Evolutionary conservation across 371 early-diverging fungal species (phyloP), one percentile per base, ranked within the genome.

Genomic region (Conidiobolus incongruus): DNA sequence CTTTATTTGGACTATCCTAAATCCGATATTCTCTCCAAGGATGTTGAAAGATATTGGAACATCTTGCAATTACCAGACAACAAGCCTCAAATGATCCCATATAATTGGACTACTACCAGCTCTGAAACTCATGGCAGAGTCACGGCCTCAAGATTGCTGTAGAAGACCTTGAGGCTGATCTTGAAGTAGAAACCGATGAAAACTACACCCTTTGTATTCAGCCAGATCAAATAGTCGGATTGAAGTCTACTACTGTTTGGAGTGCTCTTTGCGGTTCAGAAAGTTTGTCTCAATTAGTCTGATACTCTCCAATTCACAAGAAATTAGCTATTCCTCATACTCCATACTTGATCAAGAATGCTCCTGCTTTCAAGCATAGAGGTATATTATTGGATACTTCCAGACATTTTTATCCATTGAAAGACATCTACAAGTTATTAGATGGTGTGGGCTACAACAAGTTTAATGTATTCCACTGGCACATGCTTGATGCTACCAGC

Each of bases 401-500:
- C n/a, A 70, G 84, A 41, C 81, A 81, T 62, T 81, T 56, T 44
- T 77, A 67, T 38, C 69, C 79, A 4, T 51, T 81, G 22, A 39
- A 54, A 23, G 66, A 63, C 46, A 48, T 77, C 39, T 47, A 61
- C 7, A 48, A 65, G 24, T 66, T 68, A 1, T 49, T 73, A 13
- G 68, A 68, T 33, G 68, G 63, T 5, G 60, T 72, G 63, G 52
- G 61, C 12, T 65, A 57, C 44, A 64, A 62, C 45, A 75, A 72
- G 47, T 47, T 72, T 53, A 71, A 70, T 43, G 68, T 75, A 13
- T 66, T 80, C 48, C 81, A 81, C 50, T 81, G 81, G 79, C 81
- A 81, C 50, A 60, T 81, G 7, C 65, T 71, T 4, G 81, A 81
- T 44, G 58, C 72, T 7, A 81, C 76, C 8, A 67, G 71, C 30